phyloP scores from a whole-genome alignment of 208 protist genomes.

The Crithidia mellificae region DNA sequence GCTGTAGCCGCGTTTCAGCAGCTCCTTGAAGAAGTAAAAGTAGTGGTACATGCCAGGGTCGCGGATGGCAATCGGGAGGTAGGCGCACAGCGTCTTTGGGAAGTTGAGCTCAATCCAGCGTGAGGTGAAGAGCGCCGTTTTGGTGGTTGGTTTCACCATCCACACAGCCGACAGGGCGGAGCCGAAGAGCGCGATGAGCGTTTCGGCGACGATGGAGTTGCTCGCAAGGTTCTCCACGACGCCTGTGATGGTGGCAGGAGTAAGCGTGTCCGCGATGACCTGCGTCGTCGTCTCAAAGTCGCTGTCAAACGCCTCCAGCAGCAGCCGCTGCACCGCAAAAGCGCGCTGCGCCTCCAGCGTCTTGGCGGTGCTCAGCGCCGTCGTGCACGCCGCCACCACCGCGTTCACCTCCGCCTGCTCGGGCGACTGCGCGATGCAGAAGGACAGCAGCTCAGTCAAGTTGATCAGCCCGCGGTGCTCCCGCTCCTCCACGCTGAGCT shows the following conservation, averaged over 20 bases:
- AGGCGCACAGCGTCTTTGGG: conserved; percentile 33
- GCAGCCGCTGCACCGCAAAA: conserved; percentile 53
- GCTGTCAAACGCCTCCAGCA: conserved; percentile 65
- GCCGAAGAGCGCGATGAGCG: conserved; percentile 69
- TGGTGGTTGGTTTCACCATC: conserved; percentile 49
- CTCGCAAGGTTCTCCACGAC: conserved; percentile 50
- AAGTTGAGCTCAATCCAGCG: conserved; percentile 55
- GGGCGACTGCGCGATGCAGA: conserved; percentile 30
- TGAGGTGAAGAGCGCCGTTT: conserved; percentile 49
- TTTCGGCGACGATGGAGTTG: conserved; percentile 58
- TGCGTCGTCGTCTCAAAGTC: conserved; percentile 51
- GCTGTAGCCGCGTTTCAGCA: conserved; percentile 71
- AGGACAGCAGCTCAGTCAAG: conserved; percentile 35
- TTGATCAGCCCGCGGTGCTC: conserved; percentile 28
- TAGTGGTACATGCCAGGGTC: conserved; percentile 49
- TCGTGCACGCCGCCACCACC: conserved; percentile 23
- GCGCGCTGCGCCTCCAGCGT: conserved; percentile 33
- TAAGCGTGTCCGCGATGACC: conserved; percentile 45
- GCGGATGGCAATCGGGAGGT: conserved; percentile 36
- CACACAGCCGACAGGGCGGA: conserved; percentile 40
- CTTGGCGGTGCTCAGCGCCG: conserved; percentile 11
- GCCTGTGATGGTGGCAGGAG: conserved; percentile 24
- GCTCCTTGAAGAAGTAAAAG: conserved; percentile 71
- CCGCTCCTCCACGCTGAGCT: conserved; percentile 1
- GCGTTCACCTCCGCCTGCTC: conserved; percentile 17